These are phyloP conservation scores for Cochlearia excelsa DNA, from an alignment of 345 rosid genomes.

Conservation along the genomic window DNA sequence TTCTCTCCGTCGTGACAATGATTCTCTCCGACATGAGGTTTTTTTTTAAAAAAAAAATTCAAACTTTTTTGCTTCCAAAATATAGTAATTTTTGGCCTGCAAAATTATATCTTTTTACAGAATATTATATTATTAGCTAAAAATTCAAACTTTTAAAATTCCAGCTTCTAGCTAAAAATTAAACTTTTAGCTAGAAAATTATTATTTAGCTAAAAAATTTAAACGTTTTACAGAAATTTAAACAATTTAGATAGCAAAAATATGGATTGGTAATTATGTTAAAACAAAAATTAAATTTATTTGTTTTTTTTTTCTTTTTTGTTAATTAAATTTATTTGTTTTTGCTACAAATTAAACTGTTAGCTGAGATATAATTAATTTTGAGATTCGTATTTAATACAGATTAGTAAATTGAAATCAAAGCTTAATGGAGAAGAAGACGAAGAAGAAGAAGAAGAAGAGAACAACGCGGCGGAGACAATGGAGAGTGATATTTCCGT, in stretches of 20 bases:
- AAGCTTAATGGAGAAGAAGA: constrained; percentile 46
- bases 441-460: constrained; percentile 22
- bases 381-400: constrained; percentile 8
- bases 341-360: too few relatives aligned
- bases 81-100: too few relatives aligned
- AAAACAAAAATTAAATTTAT: not conserved
- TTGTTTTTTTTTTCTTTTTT: not conserved
- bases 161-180: too few relatives aligned
- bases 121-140: too few relatives aligned
- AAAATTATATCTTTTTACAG: too few relatives aligned
- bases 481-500: constrained; percentile 61
- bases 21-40: constrained; percentile 78
- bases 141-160: too few relatives aligned
- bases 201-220: not conserved
- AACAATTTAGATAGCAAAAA: too few relatives aligned
- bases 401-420: constrained; percentile 73
- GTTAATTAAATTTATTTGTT: too few relatives aligned
- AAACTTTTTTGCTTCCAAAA: not conserved
- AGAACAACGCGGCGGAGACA: constrained; percentile 29
- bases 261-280: too few relatives aligned
- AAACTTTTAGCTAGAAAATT: too few relatives aligned
- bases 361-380: too few relatives aligned
- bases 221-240: not conserved
- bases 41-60: not conserved
- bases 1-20: constrained; percentile 68